Percentiles rank a stretch among this genome's conserved stretches.
phyloP scores from a whole-genome alignment of 208 protist genomes.

The Tritrichomonas foetus region DNA sequence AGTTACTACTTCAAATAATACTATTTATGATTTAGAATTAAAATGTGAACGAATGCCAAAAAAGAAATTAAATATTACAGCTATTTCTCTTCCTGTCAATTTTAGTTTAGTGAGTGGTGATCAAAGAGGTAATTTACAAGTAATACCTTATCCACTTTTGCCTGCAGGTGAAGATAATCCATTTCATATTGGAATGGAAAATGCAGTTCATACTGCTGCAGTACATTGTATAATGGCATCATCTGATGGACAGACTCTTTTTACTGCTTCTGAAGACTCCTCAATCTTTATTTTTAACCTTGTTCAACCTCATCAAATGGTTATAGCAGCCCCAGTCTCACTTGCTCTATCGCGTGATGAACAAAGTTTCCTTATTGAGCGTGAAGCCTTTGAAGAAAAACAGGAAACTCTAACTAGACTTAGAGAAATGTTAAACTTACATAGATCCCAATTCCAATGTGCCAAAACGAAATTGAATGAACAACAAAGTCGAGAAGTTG shows the following conservation, averaged over 20 bases:
- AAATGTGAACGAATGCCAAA: background rate
- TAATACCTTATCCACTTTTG: background rate
- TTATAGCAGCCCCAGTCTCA: background rate
- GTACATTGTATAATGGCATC: background rate
- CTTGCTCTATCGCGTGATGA: background rate
- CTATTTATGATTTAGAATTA: background rate
- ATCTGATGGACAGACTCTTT: background rate
- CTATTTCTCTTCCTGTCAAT: background rate
- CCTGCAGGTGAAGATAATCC: conserved; percentile 4
- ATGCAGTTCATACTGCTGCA: background rate
- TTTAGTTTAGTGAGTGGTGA: background rate
- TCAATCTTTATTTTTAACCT: conserved; percentile 32
- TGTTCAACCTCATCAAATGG: conserved; percentile 28
- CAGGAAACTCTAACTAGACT: background rate
- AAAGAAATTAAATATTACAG: background rate
- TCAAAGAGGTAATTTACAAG: conserved; percentile 4
- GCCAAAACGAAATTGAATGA: background rate
- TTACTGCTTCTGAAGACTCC: background rate
- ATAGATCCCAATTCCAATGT: background rate
- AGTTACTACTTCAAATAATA: background rate
- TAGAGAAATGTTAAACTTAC: conserved; percentile 9
- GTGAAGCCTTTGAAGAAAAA: background rate
- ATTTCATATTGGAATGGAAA: conserved; percentile 31
- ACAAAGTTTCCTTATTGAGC: background rate
- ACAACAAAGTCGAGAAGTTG: background rate